Conservation (phyloP, 192 early-diverging fungal species). For the Umbelopsis ramanniana region DNA sequence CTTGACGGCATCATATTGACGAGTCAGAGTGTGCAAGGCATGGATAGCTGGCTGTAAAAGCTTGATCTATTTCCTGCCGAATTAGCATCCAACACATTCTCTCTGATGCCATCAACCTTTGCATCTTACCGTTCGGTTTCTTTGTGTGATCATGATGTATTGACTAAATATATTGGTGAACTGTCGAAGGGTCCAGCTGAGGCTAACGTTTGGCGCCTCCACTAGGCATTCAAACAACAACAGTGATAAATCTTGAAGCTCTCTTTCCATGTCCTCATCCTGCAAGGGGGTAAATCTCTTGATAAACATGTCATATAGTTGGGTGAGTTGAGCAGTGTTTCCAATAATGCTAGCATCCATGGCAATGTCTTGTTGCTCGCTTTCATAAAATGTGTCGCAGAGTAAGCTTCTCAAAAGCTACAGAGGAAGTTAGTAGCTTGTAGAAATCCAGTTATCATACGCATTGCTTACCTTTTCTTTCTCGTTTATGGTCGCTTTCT, state of each 20-base stretch:
- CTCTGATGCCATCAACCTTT: no score
- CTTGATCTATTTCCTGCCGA: neutral
- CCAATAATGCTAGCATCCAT: neutral
- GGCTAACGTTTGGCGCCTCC: slow-evolving; percentile 2
- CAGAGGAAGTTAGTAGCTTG: neutral
- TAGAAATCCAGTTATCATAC: neutral
- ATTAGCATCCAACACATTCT: neutral
- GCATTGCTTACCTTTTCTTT: neutral
- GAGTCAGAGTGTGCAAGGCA: neutral
- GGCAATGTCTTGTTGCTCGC: neutral
- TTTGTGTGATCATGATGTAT: neutral
- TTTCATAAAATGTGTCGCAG: neutral
- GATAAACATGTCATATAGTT: neutral
- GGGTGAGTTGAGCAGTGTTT: neutral
- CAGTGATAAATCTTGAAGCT: neutral
- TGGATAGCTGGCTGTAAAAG: slow-evolving; percentile 1
- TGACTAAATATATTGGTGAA: slow-evolving; percentile 1
- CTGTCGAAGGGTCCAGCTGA: neutral
- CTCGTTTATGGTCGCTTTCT: neutral
- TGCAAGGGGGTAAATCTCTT: neutral
- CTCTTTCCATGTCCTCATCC: neutral
- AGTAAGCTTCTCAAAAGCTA: slow-evolving; percentile 9
- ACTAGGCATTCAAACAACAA: slow-evolving; percentile 11
- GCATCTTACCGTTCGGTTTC: neutral
- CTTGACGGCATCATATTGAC: neutral